A percentile compares a stretch with the other conserved stretches of the same genome.
Evolutionary conservation across 441 rosid species (phyloP).

Genomic region (Gossypium davidsonii): DNA sequence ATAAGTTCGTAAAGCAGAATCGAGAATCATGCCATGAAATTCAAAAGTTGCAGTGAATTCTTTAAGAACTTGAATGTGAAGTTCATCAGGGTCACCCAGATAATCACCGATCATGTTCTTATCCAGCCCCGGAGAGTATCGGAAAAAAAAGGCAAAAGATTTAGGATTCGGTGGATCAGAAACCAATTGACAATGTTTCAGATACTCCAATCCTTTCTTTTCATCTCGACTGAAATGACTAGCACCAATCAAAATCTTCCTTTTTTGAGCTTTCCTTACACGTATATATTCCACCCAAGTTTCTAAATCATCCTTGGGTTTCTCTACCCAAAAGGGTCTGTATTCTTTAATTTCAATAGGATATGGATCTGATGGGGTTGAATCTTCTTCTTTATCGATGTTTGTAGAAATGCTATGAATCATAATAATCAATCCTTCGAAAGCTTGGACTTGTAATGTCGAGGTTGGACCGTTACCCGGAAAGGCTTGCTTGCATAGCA

Average conservation of each 20-base stretch:
- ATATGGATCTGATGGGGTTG: conserved; percentile 38
- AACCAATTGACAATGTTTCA: conserved; percentile 50
- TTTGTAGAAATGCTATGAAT: conserved; percentile 70
- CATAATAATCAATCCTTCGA: conserved; percentile 77
- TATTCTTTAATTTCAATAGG: conserved; percentile 56
- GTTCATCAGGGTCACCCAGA: conserved; percentile 82
- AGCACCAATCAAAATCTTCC: conserved; percentile 59
- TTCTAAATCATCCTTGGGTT: conserved; percentile 46
- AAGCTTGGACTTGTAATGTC: conserved; percentile 71
- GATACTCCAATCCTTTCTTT: conserved; percentile 75
- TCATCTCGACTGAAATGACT: conserved; percentile 75
- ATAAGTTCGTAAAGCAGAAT: conserved; percentile 65
- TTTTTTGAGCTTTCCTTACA: conserved; percentile 66
- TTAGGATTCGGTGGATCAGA: conserved; percentile 62
- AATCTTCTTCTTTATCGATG: conserved; percentile 49
- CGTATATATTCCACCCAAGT: conserved; percentile 61
- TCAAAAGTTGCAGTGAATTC: conserved; percentile 71
- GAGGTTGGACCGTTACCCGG: conserved; percentile 54
- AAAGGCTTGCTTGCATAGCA: conserved; percentile 76
- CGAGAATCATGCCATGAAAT: conserved; percentile 74
- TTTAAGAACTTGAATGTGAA: conserved; percentile 58
- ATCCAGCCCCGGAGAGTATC: conserved; percentile 60
- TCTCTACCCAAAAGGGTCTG: conserved; percentile 72
- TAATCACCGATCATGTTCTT: conserved; percentile 71
- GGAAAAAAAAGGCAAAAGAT: conserved; percentile 60